Conservation (phyloP, 805 yeast species). For the Kuraishia capsulata region DNA sequence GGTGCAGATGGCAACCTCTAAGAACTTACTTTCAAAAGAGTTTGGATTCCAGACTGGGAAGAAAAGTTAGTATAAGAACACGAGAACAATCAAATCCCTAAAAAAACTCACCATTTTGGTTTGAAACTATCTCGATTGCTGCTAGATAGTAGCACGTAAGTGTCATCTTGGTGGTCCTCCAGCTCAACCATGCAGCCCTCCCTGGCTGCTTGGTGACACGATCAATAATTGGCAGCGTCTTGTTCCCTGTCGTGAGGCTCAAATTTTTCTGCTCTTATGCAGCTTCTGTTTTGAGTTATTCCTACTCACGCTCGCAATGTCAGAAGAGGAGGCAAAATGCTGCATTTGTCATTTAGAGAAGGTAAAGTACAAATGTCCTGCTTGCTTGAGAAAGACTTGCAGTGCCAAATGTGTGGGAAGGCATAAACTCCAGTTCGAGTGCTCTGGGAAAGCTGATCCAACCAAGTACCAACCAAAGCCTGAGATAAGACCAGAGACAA, state of each 20-base stretch:
- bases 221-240: not conserved
- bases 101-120: not conserved
- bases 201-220: not conserved
- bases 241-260: too few species aligned
- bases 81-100: not conserved
- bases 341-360: constrained; percentile 31
- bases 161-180: not conserved
- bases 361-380: constrained; percentile 73
- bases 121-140: too few species aligned
- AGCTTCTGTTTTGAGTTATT: too few species aligned
- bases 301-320: too few species aligned
- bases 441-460: constrained; percentile 61
- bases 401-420: constrained; percentile 58
- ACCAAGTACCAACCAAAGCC: constrained; percentile 44
- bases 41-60: constrained; percentile 54
- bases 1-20: too few species aligned
- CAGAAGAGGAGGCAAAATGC: constrained; percentile 20
- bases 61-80: not conserved
- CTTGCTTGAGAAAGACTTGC: constrained; percentile 62
- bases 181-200: not conserved
- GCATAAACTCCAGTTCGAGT: constrained; percentile 55
- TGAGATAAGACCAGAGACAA: constrained; percentile 35
- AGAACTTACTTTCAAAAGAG: constrained; percentile 50
- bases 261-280: not conserved
- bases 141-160: too few species aligned